Evolutionary conservation across 1,284 basidiomycete species (phyloP).

Genomic region (Malassezia globosa): DNA sequence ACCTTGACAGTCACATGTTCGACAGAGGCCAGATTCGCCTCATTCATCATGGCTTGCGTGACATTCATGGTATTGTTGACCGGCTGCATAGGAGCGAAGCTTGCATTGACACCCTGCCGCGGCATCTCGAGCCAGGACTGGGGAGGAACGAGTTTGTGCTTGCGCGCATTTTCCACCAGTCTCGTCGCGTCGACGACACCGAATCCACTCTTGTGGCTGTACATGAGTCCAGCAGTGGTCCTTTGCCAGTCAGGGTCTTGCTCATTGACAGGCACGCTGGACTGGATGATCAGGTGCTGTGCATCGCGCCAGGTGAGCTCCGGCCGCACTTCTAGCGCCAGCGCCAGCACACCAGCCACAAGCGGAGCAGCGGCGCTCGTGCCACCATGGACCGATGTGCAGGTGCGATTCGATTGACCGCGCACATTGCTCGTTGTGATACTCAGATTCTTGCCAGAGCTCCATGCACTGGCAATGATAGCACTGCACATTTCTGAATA

Average conservation of each 20-base stretch:
- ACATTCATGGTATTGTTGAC: conserved; percentile 60
- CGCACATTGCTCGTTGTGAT: conserved; percentile 74
- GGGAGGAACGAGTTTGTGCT: conserved; percentile 81
- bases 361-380: conserved; percentile 96
- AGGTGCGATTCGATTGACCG: conserved; percentile 60
- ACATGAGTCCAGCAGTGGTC: conserved; percentile 66
- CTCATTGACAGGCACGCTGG: conserved; percentile 67
- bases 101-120: conserved; percentile 23
- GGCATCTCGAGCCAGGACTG: conserved; percentile 61
- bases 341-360: conserved; percentile 49
- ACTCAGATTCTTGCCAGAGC: conserved; percentile 77
- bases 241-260: conserved; percentile 90
- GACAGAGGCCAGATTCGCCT: conserved; percentile 70
- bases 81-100: conserved; percentile 58
- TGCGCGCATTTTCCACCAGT: conserved; percentile 69
- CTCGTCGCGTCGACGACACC: conserved; percentile 74
- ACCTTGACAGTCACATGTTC: conserved; percentile 89
- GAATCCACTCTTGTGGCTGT: conserved; percentile 96
- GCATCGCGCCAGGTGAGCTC: conserved; percentile 95
- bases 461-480: conserved; percentile 90
- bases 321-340: conserved; percentile 50
- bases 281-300: conserved; percentile 75
- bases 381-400: conserved; percentile 76
- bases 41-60: conserved; percentile 59
- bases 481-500: conserved; percentile 96